Evolutionary conservation across 140 eudicot species (phyloP).

Genomic region (Cichorium intybus): DNA sequence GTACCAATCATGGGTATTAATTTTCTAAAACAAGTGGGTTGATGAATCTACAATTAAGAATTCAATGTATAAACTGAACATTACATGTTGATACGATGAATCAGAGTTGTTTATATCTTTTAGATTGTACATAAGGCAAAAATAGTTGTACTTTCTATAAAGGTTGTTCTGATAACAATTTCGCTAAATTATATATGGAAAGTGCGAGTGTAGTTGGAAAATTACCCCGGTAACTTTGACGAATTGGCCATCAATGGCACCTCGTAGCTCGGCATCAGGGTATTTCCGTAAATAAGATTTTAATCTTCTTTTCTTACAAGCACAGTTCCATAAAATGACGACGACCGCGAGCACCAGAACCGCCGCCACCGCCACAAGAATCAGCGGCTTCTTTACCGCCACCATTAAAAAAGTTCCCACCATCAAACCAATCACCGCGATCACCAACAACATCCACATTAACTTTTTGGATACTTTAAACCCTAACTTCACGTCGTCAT

Average conservation of each 20-base stretch:
- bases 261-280: slow-evolving; percentile 88
- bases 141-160: slow-evolving; percentile 1
- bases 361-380: slow-evolving; percentile 53
- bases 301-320: slow-evolving; percentile 42
- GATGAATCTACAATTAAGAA: slow-evolving; percentile 15
- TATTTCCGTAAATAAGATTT: slow-evolving; percentile 45
- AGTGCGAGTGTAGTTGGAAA: not conserved
- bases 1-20: slow-evolving; percentile 18
- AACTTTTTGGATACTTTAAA: slow-evolving; percentile 64
- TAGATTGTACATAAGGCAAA: not conserved
- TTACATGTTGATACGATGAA: not conserved
- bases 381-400: slow-evolving; percentile 62
- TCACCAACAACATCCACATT: slow-evolving; percentile 78
- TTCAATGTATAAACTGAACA: not conserved
- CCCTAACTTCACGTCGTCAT: slow-evolving; percentile 61
- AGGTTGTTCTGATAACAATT: not conserved
- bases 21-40: slow-evolving; percentile 10
- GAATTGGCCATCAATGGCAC: slow-evolving; percentile 90
- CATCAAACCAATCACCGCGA: slow-evolving; percentile 67
- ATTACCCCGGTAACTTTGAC: slow-evolving; percentile 98
- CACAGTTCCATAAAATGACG: slow-evolving; percentile 51
- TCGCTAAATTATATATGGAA: not conserved
- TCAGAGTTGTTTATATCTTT: not conserved
- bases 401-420: slow-evolving; percentile 67
- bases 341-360: slow-evolving; percentile 35